These are phyloP conservation scores for Aspergillus baeticus DNA, from an alignment of 495 filamentous ascomycete species.

Conservation along the genomic window DNA sequence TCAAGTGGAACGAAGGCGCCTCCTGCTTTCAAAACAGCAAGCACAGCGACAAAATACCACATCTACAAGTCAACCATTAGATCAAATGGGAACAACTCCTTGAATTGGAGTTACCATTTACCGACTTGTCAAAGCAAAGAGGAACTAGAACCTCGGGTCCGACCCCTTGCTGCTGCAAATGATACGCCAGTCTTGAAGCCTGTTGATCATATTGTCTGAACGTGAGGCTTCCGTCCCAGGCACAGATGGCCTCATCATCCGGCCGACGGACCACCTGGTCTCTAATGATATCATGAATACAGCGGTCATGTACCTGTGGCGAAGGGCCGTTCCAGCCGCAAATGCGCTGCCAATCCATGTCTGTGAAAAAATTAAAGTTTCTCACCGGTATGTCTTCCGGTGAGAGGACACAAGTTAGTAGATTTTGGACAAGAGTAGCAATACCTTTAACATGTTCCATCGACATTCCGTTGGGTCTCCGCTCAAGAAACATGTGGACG, in stretches of 20 bases:
- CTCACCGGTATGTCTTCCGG: not conserved
- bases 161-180: constrained; percentile 1
- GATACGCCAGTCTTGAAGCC: not conserved
- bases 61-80: not conserved
- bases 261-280: not conserved
- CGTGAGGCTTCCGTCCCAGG: constrained; percentile 2
- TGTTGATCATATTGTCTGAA: not conserved
- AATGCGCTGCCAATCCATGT: constrained; percentile 1
- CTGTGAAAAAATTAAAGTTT: not conserved
- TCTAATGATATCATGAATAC: constrained; percentile 5
- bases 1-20: not conserved
- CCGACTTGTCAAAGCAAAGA: constrained; percentile 8
- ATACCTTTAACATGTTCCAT: constrained; percentile 1
- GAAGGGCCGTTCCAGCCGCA: not conserved
- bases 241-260: constrained; percentile 1
- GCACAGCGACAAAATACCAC: not conserved
- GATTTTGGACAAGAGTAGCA: not conserved
- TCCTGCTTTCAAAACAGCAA: not conserved
- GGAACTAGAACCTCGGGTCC: constrained; percentile 1
- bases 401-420: not conserved
- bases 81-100: not conserved
- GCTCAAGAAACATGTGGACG: constrained; percentile 1
- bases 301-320: not conserved
- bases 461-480: not conserved
- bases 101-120: too few relatives aligned